phyloP scores from a whole-genome alignment of 2,329 filamentous ascomycete genomes.

The Fusarium pilosicola region DNA sequence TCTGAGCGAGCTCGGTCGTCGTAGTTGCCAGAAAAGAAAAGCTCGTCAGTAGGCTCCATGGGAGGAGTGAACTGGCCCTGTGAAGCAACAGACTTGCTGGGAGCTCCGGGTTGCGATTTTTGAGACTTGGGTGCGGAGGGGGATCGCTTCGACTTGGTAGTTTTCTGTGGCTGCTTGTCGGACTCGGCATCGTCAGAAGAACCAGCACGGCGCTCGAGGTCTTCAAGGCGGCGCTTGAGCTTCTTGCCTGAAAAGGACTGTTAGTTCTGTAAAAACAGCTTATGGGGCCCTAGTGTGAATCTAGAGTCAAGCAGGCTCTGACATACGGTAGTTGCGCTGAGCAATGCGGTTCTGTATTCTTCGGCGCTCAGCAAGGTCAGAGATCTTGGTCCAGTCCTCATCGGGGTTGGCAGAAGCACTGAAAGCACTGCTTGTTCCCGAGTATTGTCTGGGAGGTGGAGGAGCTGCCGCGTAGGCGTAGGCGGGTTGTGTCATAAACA shows the following conservation, averaged over 20 bases:
- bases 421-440: conserved; percentile 90
- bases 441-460: conserved; percentile 70
- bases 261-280: conserved; percentile 18
- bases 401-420: conserved; percentile 94
- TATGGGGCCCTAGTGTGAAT: not conserved
- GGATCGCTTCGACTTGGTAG: conserved; percentile 48
- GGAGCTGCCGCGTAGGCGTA: conserved; percentile 48
- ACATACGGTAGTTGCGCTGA: conserved; percentile 94
- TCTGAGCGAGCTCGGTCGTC: conserved; percentile 76
- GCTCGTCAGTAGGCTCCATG: conserved; percentile 70
- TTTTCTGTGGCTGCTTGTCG: conserved; percentile 44
- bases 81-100: conserved; percentile 53
- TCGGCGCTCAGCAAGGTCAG: conserved; percentile 91
- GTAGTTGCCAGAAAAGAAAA: conserved; percentile 69
- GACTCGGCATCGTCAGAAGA: conserved; percentile 58
- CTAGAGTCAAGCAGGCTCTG: conserved; percentile 1
- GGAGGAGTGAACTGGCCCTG: conserved; percentile 70
- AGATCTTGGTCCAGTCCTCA: conserved; percentile 99
- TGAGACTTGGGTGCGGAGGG: conserved; percentile 44
- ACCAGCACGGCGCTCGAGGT: conserved; percentile 82
- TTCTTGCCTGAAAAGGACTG: conserved; percentile 75
- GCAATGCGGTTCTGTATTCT: conserved; percentile 98
- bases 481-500: conserved; percentile 50
- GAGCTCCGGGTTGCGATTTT: conserved; percentile 42
- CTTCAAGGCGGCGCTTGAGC: conserved; percentile 88